Evolutionary conservation across 768 basidiomycete species (phyloP).

Genomic region (Psilocybe cubensis): DNA sequence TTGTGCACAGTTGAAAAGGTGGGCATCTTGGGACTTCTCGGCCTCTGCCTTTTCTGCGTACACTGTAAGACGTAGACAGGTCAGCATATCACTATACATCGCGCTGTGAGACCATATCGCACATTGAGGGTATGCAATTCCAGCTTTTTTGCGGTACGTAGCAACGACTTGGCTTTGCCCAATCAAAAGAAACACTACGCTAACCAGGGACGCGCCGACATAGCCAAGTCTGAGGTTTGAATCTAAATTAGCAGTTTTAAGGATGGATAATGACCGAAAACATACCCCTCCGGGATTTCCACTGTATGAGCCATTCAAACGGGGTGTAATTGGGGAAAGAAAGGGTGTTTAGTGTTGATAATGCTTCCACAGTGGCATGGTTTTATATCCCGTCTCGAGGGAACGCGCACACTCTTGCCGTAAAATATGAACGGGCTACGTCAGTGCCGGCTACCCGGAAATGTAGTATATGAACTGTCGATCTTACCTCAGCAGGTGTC

Average conservation of each 20-base stretch:
- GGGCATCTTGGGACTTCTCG: background rate
- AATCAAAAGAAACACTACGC: background rate
- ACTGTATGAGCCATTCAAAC: background rate
- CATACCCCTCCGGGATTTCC: background rate
- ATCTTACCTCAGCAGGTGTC: too few relatives aligned
- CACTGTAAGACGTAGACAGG: background rate
- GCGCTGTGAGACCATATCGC: background rate
- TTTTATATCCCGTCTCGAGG: too few relatives aligned
- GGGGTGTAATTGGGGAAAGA: background rate
- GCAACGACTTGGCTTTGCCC: background rate
- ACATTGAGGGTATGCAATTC: constrained; percentile 6
- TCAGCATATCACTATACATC: background rate
- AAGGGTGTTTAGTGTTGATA: background rate
- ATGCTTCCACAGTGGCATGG: too few relatives aligned
- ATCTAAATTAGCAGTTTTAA: background rate
- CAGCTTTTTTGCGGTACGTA: background rate
- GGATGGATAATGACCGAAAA: background rate
- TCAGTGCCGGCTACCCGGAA: too few relatives aligned
- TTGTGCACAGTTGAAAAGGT: constrained; percentile 6
- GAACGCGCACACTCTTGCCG: too few relatives aligned
- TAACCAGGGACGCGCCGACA: constrained; percentile 1
- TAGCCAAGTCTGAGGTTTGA: background rate
- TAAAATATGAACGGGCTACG: too few relatives aligned
- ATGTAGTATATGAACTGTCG: too few relatives aligned
- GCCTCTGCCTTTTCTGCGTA: constrained; percentile 6